phyloP scores from a whole-genome alignment of 257 asterid genomes.

The Nicotiana knightiana region DNA sequence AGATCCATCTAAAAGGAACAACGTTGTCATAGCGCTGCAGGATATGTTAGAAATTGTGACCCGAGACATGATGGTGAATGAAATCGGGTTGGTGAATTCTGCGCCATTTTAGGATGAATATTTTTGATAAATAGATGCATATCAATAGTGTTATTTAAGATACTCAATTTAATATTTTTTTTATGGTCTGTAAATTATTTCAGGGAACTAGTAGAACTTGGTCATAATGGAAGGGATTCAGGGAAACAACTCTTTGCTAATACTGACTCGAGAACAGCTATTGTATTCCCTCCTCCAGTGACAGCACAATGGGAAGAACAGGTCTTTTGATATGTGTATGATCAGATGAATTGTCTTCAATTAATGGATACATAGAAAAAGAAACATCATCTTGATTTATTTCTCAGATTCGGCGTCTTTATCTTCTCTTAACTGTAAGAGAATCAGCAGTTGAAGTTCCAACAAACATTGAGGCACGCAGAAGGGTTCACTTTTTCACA shows the following conservation, averaged over 20 bases:
- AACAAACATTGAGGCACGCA: constrained; percentile 89
- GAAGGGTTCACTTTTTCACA: constrained; percentile 88
- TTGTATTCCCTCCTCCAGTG: constrained; percentile 71
- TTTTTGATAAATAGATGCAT: background rate
- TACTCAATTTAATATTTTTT: background rate
- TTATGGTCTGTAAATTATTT: constrained; percentile 14
- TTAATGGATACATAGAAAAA: background rate
- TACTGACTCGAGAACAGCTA: constrained; percentile 35
- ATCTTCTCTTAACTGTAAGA: constrained; percentile 88
- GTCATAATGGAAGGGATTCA: constrained; percentile 73
- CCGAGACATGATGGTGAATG: constrained; percentile 91
- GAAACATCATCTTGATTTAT: constrained; percentile 11
- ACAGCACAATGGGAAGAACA: constrained; percentile 98
- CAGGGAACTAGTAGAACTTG: constrained; percentile 85
- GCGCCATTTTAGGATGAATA: constrained; percentile 3
- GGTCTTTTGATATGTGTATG: constrained; percentile 35
- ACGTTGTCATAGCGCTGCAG: constrained; percentile 81
- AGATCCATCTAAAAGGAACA: constrained; percentile 67
- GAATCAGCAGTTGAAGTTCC: constrained; percentile 95
- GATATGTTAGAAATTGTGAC: constrained; percentile 92
- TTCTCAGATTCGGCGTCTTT: constrained; percentile 83
- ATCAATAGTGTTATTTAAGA: background rate
- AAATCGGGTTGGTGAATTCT: constrained; percentile 61
- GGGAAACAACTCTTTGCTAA: constrained; percentile 84
- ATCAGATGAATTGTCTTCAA: background rate